A percentile compares a stretch with the other conserved stretches of the same genome.
phyloP scores from a whole-genome alignment of 2,329 filamentous ascomycete genomes.

The Cadophora sp. region DNA sequence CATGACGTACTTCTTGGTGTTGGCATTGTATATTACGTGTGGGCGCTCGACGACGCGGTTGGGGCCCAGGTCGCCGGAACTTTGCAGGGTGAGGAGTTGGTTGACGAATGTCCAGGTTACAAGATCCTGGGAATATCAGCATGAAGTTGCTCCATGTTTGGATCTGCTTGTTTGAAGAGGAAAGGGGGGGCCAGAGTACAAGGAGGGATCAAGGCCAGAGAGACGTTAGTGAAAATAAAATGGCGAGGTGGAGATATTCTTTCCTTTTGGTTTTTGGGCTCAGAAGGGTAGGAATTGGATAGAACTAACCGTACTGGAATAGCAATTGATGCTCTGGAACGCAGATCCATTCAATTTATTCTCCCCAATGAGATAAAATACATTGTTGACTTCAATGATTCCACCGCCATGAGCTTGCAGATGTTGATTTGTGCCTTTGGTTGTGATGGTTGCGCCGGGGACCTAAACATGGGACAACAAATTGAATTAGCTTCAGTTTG shows the following conservation, averaged over 20 bases:
- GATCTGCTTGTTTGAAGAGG: too few species aligned
- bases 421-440: constrained; percentile 52
- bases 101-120: constrained; percentile 69
- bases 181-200: too few species aligned
- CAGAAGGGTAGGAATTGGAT: not conserved
- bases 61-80: constrained; percentile 63
- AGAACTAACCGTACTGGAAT: constrained; percentile 55
- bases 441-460: constrained; percentile 42
- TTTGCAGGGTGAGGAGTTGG: constrained; percentile 60
- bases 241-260: not conserved
- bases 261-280: too few species aligned
- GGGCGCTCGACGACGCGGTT: constrained; percentile 70
- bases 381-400: constrained; percentile 62
- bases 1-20: constrained; percentile 69
- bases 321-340: constrained; percentile 73
- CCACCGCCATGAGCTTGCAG: constrained; percentile 72
- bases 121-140: too few species aligned
- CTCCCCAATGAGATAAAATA: constrained; percentile 73
- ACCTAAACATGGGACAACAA: constrained; percentile 29
- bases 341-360: constrained; percentile 68
- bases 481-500: too few species aligned
- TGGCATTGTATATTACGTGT: constrained; percentile 71
- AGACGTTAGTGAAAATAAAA: not conserved
- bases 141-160: too few species aligned
- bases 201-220: too few species aligned